Evolutionary conservation across 1,284 basidiomycete genomes (phyloP).

Genomic region (Pseudozyma hubeiensis): DNA sequence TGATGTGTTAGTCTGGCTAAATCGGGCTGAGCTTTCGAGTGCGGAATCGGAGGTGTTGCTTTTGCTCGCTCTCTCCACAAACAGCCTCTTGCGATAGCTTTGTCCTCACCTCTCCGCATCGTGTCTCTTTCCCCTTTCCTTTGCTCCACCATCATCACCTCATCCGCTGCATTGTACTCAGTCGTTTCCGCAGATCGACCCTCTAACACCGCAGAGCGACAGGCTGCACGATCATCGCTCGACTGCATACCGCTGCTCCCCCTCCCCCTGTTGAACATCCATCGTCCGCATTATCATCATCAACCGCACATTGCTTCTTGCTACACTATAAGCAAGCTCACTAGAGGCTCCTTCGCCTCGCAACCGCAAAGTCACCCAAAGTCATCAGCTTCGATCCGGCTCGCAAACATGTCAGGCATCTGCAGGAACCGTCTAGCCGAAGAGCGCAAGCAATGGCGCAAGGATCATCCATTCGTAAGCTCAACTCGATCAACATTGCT

Average conservation of each 20-base stretch:
- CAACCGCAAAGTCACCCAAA: no score
- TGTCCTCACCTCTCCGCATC: neutral
- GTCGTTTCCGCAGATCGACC: no score
- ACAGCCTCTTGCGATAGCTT: neutral
- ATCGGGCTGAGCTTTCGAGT: conserved; percentile 2
- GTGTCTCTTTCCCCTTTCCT: neutral
- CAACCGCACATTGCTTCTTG: neutral
- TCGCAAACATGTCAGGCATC: conserved; percentile 46
- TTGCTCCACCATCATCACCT: neutral
- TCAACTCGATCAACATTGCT: neutral
- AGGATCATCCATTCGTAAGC: conserved; percentile 97
- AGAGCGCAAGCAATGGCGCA: conserved; percentile 98
- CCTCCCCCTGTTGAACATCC: conserved; percentile 4
- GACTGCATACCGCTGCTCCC: conserved; percentile 4
- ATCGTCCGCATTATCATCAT: neutral
- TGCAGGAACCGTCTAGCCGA: conserved; percentile 78
- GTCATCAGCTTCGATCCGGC: neutral
- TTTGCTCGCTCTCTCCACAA: neutral
- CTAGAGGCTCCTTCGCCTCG: no score
- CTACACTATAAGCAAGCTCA: neutral
- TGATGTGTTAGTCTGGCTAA: conserved; percentile 4
- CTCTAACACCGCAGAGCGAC: neutral
- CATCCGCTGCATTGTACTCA: no score
- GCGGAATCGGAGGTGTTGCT: conserved; percentile 2
- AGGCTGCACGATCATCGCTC: neutral